Percentiles rank a stretch among this genome's conserved stretches.
phyloP scores from a whole-genome alignment of 2,329 filamentous ascomycete genomes.

The Alternaria hordeiaustralica region DNA sequence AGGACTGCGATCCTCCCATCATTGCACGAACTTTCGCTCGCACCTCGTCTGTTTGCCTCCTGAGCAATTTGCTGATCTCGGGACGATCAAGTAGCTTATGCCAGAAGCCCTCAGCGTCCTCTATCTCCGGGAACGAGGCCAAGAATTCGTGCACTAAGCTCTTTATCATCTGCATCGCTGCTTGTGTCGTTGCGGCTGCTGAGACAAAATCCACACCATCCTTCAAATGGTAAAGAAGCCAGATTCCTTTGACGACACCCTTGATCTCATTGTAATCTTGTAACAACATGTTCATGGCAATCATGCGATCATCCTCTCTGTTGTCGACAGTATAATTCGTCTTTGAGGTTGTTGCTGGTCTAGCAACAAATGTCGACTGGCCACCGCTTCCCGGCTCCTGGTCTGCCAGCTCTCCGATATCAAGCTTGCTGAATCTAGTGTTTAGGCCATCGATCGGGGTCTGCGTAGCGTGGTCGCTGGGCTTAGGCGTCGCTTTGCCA shows the following conservation, averaged over 20 bases:
- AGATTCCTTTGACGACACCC: fast-evolving
- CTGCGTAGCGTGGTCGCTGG: background rate
- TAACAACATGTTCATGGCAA: background rate
- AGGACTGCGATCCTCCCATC: too few relatives aligned
- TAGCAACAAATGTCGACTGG: background rate
- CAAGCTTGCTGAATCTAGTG: background rate
- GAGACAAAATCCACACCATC: too few relatives aligned
- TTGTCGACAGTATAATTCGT: background rate
- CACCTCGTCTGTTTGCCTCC: too few relatives aligned
- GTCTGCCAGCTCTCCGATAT: background rate
- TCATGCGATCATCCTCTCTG: fast-evolving
- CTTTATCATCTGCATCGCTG: background rate
- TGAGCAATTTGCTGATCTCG: too few relatives aligned
- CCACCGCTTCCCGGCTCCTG: background rate
- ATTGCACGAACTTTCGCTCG: too few relatives aligned
- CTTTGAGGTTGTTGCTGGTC: background rate
- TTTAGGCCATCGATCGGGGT: background rate
- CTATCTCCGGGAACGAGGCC: background rate
- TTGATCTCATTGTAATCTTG: background rate
- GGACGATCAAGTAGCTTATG: background rate
- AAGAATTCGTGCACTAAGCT: background rate
- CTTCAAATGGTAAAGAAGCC: too few relatives aligned
- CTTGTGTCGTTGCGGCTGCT: background rate
- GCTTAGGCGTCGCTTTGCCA: background rate
- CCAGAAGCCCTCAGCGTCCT: background rate